Evolutionary conservation across 768 basidiomycete species (phyloP).

Genomic region (Amanita subjunquillea): DNA sequence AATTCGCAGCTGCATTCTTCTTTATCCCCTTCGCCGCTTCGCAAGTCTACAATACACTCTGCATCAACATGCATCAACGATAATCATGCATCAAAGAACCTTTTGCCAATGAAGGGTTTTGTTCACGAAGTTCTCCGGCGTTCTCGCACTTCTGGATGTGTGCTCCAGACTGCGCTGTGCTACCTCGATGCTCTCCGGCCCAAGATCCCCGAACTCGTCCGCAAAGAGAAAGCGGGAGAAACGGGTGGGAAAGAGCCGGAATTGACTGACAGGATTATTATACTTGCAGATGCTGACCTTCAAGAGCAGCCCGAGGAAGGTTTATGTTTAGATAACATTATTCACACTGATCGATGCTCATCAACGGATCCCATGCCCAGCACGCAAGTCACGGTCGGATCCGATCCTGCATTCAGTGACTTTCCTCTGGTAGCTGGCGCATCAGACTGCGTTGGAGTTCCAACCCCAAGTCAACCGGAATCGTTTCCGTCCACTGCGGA

Average conservation of each 20-base stretch:
- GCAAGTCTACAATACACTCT: conserved; percentile 3
- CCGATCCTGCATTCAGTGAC: not conserved
- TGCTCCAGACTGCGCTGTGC: conserved; percentile 81
- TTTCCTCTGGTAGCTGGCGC: not conserved
- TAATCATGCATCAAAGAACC: conserved; percentile 5
- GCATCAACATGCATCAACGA: conserved; percentile 11
- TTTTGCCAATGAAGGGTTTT: conserved; percentile 62
- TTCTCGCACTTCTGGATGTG: conserved; percentile 73
- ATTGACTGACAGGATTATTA: conserved; percentile 31
- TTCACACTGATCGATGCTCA: conserved; percentile 4
- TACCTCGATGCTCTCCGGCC: conserved; percentile 78
- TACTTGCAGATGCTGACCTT: conserved; percentile 32
- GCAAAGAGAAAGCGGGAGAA: conserved; percentile 35
- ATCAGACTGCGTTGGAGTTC: conserved; percentile 12
- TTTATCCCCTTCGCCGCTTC: conserved; percentile 14
- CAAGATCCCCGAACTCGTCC: conserved; percentile 55
- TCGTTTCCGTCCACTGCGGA: conserved; percentile 13
- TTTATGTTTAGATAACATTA: conserved; percentile 9
- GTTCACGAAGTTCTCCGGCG: conserved; percentile 85
- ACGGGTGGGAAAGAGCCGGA: conserved; percentile 29
- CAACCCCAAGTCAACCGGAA: conserved; percentile 7
- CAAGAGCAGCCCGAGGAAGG: conserved; percentile 26
- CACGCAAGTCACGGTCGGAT: not conserved
- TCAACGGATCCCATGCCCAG: not conserved
- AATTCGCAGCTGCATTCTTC: conserved; percentile 26